These are phyloP conservation scores for Verticillium alfalfae DNA, from an alignment of 2,329 filamentous ascomycete genomes.

Conservation along the genomic window DNA sequence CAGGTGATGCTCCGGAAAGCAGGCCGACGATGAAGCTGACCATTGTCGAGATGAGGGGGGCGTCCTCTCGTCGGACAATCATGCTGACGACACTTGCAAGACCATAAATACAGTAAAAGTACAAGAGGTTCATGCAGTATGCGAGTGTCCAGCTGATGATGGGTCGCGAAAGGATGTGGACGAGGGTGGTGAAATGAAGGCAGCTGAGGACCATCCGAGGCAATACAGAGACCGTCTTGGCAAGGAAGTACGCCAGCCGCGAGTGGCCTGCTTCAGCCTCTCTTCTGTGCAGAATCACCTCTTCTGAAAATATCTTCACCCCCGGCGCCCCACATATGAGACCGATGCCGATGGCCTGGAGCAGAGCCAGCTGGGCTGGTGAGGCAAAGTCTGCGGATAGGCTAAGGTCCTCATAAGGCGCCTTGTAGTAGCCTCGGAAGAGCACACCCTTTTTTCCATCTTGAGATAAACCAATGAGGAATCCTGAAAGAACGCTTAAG, in stretches of 20 bases:
- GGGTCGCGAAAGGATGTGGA: slow-evolving; percentile 42
- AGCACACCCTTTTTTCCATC: slow-evolving; percentile 42
- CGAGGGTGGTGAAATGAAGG: slow-evolving; percentile 48
- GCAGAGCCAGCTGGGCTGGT: slow-evolving; percentile 45
- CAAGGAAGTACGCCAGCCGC: slow-evolving; percentile 49
- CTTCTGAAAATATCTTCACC: slow-evolving; percentile 51
- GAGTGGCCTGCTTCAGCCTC: slow-evolving; percentile 54
- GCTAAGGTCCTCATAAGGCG: slow-evolving; percentile 45
- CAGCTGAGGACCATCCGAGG: slow-evolving; percentile 44
- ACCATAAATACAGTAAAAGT: slow-evolving; percentile 56
- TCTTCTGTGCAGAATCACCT: slow-evolving; percentile 47
- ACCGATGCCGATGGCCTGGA: slow-evolving; percentile 49
- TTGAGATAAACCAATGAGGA: slow-evolving; percentile 48
- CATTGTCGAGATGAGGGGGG: slow-evolving; percentile 51
- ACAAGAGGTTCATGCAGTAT: slow-evolving; percentile 45
- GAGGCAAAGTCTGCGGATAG: slow-evolving; percentile 43
- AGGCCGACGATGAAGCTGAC: slow-evolving; percentile 47
- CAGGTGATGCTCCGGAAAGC: slow-evolving; percentile 46
- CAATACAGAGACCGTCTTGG: slow-evolving; percentile 46
- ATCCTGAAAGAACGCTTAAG: slow-evolving; percentile 44
- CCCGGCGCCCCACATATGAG: slow-evolving; percentile 49
- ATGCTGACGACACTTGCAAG: slow-evolving; percentile 47
- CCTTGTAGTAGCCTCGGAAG: slow-evolving; percentile 46
- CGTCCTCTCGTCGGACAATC: slow-evolving; percentile 49
- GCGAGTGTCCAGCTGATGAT: slow-evolving; percentile 42